Evolutionary conservation across 352 stramenopile species (phyloP), one percentile per base, ranked within the genome.

Genomic region (Globisporangium iwayamae): DNA sequence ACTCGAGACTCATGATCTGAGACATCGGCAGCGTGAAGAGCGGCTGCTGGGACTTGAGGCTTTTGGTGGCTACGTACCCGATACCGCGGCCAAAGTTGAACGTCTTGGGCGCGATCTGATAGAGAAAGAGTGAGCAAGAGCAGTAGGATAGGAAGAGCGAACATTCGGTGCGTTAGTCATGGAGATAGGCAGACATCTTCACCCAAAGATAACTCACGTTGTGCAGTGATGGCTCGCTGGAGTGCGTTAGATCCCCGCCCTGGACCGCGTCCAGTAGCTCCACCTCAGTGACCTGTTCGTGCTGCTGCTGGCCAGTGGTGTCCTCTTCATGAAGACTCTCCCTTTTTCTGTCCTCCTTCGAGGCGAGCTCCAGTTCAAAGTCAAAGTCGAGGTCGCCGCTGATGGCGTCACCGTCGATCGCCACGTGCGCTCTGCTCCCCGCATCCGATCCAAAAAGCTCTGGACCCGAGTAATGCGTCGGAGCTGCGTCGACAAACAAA

Each of bases 61-160:
- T 22, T 14, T 16, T 8, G 0, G 51, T 61, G 16, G 69, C 51
- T 5, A 69, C 45, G 47, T 81, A 85, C 1, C 63, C 72, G 6
- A 67, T 58, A 2, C 76, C 76, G 22, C 76, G 76, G 18, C 76
- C 76, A 60, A 79, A 85, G 41, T 83, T 77, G 65, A 80, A 81
- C 32, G 65, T 62, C 53, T 66, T 48, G 1, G 71, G 64, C 30
- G 68, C 62, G 39, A 83, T 56, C 63, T 60, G 41, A 60, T 10
- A 32, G 32, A n/a, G n/a, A 59, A 7, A 28, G 5, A 48, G 25
- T 3, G 25, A 28, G 25, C 1, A 28, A 28, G 25, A 28, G 25
- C 34, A 1, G 18, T 28, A 32, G 25, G 32, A 38, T 5, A 18
- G 13, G 14, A 3, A 59, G 8, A 47, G 14, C 39, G n/a, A 14